Base-by-base conservation (phyloP, 768 basidiomycete species). In the Naganishia onofrii region DNA sequence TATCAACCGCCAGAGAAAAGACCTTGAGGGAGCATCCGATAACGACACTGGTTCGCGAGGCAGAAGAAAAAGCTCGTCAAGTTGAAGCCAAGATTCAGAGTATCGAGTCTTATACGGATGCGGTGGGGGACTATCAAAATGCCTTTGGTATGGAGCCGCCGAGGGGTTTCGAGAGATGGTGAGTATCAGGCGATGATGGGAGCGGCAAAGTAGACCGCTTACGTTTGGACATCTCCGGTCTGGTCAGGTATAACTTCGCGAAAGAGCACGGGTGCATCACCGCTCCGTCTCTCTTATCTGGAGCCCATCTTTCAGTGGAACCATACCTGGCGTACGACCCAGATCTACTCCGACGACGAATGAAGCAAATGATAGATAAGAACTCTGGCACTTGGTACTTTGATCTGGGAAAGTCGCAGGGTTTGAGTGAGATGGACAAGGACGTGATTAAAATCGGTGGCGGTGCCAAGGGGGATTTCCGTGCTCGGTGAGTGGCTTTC, bases 81-180 rank as follows among this genome's bases (percentile, higher is more conserved):
- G 51, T 67, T 23, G 57, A 71, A 46, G 26, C 38, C 55, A 67
- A 63, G 57, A 60, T 66, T 4, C 21, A 67, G 42, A 63, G 36
- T 23, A 67, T 60, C 21, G 28, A 36, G 56, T 53, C 38, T 13
- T 56, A 67, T 21, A 34, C 36, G 55, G 70, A 70, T 38, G 70
- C 70, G 3, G 65, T 70, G 9, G 23, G 29, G 7, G 70, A 66
- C 46, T 70, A 70, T 48, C 26, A 36, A 29, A 19, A 56, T 28
- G 42, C 36, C 6, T 65, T 38, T 23, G 70, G 70, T 10, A 60
- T 58, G 55, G 34, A 66, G 10, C 70, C 70, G 21, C 70, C 70
- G 1, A 42, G 70, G 46, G 70, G 70, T 1, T 70, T 70, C 44
- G 38, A 70, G 34, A 51, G 57, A 44, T 70, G 70, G 70, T 66